Conservation (phyloP, 2,329 filamentous ascomycete genomes). For the Penicillium sp. region DNA sequence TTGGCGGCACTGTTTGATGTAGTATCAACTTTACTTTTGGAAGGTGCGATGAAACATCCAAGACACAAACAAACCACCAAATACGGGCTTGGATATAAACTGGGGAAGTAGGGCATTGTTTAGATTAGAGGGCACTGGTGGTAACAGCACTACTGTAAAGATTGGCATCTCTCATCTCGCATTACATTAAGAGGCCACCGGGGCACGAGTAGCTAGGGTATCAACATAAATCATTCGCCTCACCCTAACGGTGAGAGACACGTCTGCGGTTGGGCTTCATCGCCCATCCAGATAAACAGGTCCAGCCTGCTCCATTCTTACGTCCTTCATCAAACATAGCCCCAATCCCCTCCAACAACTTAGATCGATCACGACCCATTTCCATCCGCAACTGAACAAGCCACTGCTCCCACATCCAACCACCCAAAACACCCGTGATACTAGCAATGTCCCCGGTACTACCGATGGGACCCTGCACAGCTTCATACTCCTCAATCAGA, state of each 20-base stretch:
- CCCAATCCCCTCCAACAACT: slow-evolving; percentile 59
- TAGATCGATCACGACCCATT: slow-evolving; percentile 68
- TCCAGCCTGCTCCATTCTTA: slow-evolving; percentile 62
- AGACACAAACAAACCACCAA: no score
- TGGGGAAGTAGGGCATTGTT: no score
- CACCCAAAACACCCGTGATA: slow-evolving; percentile 79
- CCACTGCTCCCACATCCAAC: slow-evolving; percentile 97
- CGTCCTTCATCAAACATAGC: slow-evolving; percentile 64
- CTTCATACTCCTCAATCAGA: slow-evolving; percentile 58
- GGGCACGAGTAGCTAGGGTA: slow-evolving; percentile 15
- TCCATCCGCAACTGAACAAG: slow-evolving; percentile 85
- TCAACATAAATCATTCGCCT: slow-evolving; percentile 5
- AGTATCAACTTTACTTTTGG: no score
- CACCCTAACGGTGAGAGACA: not conserved
- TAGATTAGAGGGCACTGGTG: not conserved
- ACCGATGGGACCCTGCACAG: slow-evolving; percentile 60
- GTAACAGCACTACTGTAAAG: no score
- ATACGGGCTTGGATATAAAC: no score
- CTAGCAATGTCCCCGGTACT: slow-evolving; percentile 73
- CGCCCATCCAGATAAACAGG: slow-evolving; percentile 63
- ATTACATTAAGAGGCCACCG: slow-evolving; percentile 17
- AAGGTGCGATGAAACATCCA: no score
- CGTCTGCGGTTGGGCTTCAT: slow-evolving; percentile 52
- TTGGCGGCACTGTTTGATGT: no score
- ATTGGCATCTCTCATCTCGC: slow-evolving; percentile 16